Conservation (phyloP, 345 rosid species). For the Cardamine chenopodiifolia region DNA sequence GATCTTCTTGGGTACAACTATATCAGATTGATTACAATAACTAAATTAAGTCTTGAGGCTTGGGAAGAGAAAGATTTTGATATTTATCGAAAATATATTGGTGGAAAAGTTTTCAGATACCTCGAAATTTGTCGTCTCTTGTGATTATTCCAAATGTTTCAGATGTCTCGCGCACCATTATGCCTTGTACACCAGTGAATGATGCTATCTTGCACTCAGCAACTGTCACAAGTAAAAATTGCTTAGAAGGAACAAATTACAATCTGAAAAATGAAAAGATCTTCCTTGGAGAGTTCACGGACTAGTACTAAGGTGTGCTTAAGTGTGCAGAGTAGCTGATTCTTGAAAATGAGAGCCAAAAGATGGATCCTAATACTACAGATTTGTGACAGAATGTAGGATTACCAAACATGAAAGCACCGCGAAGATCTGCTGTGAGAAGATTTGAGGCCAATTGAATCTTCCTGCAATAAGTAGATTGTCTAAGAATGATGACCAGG, state of each 20-base stretch:
- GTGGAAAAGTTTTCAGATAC: constrained; percentile 42
- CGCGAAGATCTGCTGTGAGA: constrained; percentile 67
- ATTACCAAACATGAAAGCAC: constrained; percentile 68
- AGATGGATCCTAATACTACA: neutral
- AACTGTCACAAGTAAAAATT: constrained; percentile 51
- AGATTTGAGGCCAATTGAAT: constrained; percentile 54
- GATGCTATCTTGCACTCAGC: constrained; percentile 67
- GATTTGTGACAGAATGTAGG: constrained; percentile 1
- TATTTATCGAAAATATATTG: neutral
- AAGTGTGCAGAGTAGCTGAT: neutral
- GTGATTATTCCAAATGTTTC: constrained; percentile 83
- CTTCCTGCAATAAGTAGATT: constrained; percentile 49
- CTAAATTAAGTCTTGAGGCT: neutral
- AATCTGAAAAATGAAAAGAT: neutral
- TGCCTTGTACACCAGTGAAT: constrained; percentile 69
- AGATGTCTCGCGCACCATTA: constrained; percentile 90
- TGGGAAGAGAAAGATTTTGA: neutral
- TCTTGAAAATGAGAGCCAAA: constrained; percentile 6
- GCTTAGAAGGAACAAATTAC: neutral
- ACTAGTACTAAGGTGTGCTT: neutral
- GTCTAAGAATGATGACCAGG: constrained; percentile 3
- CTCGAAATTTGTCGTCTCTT: constrained; percentile 60
- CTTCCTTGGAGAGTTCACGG: neutral
- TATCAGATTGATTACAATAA: neutral
- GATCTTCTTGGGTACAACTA: constrained; percentile 82